Conservation (phyloP, 2,329 filamentous ascomycete genomes). For the Daldinia eschscholtzii region DNA sequence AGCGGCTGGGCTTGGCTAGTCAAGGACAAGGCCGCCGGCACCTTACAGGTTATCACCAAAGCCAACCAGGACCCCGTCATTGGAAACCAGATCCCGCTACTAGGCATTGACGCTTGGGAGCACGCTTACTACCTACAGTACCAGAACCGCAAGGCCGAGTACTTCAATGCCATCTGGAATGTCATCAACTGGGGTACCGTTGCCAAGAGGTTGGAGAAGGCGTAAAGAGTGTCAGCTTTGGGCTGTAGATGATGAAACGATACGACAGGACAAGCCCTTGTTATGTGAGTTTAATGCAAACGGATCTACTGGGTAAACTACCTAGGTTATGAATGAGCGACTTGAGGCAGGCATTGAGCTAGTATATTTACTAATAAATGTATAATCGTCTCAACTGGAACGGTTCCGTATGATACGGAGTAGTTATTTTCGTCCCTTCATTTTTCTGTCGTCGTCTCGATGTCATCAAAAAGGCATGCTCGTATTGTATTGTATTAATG, state of each 20-base stretch:
- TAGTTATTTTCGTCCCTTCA: not conserved
- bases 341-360: not conserved
- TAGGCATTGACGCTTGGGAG: conserved; percentile 76
- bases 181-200: conserved; percentile 77
- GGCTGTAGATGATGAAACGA: not conserved
- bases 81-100: conserved; percentile 62
- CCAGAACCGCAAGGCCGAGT: conserved; percentile 85
- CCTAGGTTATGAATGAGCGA: not conserved
- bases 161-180: conserved; percentile 84
- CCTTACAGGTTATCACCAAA: conserved; percentile 70
- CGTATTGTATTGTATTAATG: not conserved
- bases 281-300: not conserved
- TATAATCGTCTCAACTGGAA: conserved; percentile 2
- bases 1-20: conserved; percentile 78
- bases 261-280: not conserved
- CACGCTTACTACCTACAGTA: conserved; percentile 74
- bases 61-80: conserved; percentile 74
- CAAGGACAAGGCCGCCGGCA: conserved; percentile 62
- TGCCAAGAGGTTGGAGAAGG: conserved; percentile 50
- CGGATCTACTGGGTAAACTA: not conserved
- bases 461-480: not conserved
- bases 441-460: not conserved
- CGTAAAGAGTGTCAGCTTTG: conserved; percentile 31
- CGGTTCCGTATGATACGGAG: not conserved
- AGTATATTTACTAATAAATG: conserved; percentile 5